Evolutionary conservation across 2,329 filamentous ascomycete species (phyloP).

Genomic region (Fusarium verticillioides): DNA sequence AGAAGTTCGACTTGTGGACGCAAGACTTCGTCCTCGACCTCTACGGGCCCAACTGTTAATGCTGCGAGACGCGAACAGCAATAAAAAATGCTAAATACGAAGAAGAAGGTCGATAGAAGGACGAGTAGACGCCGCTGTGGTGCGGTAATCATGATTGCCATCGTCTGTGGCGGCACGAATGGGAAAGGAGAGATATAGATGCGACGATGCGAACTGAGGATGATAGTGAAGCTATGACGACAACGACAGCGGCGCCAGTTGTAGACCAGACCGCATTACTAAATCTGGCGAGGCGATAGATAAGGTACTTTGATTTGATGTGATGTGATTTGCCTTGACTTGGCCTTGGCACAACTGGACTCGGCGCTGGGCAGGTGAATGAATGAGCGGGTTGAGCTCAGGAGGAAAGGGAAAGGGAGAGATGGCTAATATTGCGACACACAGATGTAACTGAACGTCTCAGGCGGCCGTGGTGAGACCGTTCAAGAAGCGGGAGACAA

Average conservation of each 20-base stretch:
- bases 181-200: neutral
- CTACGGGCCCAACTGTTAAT: constrained; percentile 32
- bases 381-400: neutral
- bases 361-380: neutral
- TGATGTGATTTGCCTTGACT: neutral
- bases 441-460: constrained; percentile 1
- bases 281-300: neutral
- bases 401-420: neutral
- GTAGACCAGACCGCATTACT: constrained; percentile 15
- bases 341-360: neutral
- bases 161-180: constrained; percentile 21
- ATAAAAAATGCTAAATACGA: constrained; percentile 50
- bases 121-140: constrained; percentile 47
- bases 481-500: neutral
- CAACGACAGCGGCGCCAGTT: constrained; percentile 4
- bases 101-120: constrained; percentile 48
- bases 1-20: constrained; percentile 29
- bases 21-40: constrained; percentile 8
- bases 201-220: neutral
- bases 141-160: constrained; percentile 41
- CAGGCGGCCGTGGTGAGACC: constrained; percentile 10
- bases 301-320: neutral
- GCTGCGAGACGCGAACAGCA: constrained; percentile 49
- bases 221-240: constrained; percentile 22
- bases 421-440: neutral